Conservation (phyloP, 441 rosid genomes). For the Syzygium syzygioides region DNA sequence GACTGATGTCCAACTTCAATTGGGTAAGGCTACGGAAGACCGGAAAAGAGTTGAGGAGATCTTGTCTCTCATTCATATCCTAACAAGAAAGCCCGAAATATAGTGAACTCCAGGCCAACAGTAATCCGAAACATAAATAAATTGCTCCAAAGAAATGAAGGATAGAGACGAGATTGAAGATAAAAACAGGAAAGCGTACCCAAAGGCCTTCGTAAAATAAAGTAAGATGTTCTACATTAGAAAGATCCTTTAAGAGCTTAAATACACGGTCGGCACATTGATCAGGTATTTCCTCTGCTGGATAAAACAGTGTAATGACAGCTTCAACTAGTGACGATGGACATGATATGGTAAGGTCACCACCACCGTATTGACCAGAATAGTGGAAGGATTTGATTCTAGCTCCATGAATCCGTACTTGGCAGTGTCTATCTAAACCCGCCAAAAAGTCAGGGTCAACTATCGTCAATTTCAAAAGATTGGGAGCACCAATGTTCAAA, state of each 20-base stretch:
- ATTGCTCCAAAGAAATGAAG: background rate
- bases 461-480: background rate
- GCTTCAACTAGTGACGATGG: background rate
- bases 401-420: background rate
- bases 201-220: background rate
- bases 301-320: background rate
- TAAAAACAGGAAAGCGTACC: background rate
- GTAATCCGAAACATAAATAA: background rate
- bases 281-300: background rate
- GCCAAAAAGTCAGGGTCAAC: background rate
- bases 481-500: background rate
- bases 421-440: background rate
- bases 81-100: background rate
- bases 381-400: background rate
- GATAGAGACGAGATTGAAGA: background rate
- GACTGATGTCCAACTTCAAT: background rate
- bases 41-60: background rate
- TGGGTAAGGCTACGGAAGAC: background rate
- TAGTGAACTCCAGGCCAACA: background rate
- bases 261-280: background rate
- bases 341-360: background rate
- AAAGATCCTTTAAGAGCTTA: background rate
- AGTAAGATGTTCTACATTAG: background rate
- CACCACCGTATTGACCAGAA: background rate
- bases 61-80: background rate